These are phyloP conservation scores for Holtermannia corniformis DNA, from an alignment of 768 basidiomycete genomes.

Conservation along the genomic window DNA sequence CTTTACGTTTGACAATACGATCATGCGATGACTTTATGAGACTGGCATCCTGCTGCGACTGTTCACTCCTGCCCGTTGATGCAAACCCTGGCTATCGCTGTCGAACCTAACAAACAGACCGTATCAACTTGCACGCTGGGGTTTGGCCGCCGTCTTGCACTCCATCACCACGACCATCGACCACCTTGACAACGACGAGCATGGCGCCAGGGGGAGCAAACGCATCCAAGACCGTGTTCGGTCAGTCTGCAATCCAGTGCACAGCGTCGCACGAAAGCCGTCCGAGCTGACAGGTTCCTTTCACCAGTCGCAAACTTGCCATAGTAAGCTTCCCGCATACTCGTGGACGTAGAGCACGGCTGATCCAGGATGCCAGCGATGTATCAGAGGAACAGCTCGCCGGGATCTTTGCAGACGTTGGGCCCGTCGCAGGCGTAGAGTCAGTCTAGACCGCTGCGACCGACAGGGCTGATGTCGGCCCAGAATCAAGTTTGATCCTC, in stretches of 20 bases:
- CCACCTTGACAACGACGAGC: too few species aligned
- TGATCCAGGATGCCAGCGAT: conserved; percentile 22
- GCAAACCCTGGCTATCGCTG: too few species aligned
- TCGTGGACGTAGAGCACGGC: neutral
- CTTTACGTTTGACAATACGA: too few species aligned
- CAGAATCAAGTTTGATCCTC: conserved; percentile 37
- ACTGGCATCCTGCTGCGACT: too few species aligned
- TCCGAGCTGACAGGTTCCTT: neutral
- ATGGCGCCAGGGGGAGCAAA: too few species aligned
- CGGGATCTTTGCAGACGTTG: conserved; percentile 38
- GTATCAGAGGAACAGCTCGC: conserved; percentile 42
- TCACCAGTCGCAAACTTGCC: conserved; percentile 5
- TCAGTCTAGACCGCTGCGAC: conserved; percentile 10
- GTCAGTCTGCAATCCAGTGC: conserved; percentile 3
- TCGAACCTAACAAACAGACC: too few species aligned
- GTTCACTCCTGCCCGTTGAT: too few species aligned
- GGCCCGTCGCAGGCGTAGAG: conserved; percentile 41
- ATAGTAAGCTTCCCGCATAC: neutral
- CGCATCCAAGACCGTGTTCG: conserved; percentile 20
- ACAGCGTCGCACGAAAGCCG: neutral
- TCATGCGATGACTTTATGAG: too few species aligned
- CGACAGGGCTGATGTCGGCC: neutral
- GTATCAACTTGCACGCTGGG: too few species aligned
- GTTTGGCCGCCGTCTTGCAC: too few species aligned
- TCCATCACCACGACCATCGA: too few species aligned